Evolutionary conservation across 129 eudicot species (phyloP), one percentile per base, ranked within the genome.

Genomic region (Lactuca saligna): DNA sequence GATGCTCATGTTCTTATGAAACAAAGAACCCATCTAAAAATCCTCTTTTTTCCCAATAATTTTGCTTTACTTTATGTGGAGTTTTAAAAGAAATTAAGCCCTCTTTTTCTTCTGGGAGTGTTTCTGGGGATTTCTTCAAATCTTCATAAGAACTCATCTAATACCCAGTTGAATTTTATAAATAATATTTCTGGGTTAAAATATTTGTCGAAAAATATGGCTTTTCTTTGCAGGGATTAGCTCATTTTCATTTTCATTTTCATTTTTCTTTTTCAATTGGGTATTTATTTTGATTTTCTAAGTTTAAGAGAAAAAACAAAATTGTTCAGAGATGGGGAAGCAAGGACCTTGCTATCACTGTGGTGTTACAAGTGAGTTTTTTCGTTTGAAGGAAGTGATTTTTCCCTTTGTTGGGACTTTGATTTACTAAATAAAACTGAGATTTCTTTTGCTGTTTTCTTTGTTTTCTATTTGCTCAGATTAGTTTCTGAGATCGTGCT

Each of bases 341-440:
- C 97, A 90, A 66, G 99, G 99, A 87, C 99, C 99, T 89, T 94
- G 99, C 93, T 81, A 78, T 87, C 99, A 94, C 97, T 94, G 99
- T 94, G 99, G 99, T 83, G 99, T 94, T 78, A 90, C 99, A 85
- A 94, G 99, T 94, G 99, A 94, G 99, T 86, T 83, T 48, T 48
- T 58, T 58, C 73, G 29, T 65, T 73, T 75, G 62, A 67, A 54
- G 71, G 35, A 66, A 49, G 42, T 71, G 7, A 3, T 20, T 71
- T 10, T 33, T 42, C 54, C 14, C 34, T 69, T 9, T 49, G 37
- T 64, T 53, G 14, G 69, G 69, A 62, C 57, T 73, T 79, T 69
- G 75, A 55, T 66, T 66, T 48, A 38, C 39, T 61, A 31, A 69
- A 62, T 37, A 57, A 73, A 69, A 51, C 63, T 49, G 62, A 69